These are phyloP conservation scores for Arachis hypogaea DNA, from an alignment of 306 rosid genomes.

Conservation along the genomic window DNA sequence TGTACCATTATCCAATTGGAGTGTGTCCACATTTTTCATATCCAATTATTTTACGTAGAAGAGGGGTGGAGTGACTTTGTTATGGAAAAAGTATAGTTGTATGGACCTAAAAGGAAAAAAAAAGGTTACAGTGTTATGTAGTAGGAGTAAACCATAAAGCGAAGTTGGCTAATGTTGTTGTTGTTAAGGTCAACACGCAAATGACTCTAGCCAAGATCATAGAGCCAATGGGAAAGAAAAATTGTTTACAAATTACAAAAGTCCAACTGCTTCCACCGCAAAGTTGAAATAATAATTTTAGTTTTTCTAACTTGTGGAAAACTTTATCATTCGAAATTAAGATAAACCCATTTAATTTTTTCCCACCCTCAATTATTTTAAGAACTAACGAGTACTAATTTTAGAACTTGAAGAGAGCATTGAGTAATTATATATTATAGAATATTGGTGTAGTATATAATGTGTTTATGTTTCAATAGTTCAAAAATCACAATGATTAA, in stretches of 20 bases:
- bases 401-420: neutral
- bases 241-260: slow-evolving; percentile 26
- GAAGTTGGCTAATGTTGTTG: slow-evolving; percentile 23
- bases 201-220: slow-evolving; percentile 34
- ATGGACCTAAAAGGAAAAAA: neutral
- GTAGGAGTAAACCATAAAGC: slow-evolving; percentile 39
- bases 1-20: neutral
- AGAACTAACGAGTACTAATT: too few species aligned
- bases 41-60: neutral
- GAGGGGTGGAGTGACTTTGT: slow-evolving; percentile 9
- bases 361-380: neutral
- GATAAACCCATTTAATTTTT: neutral
- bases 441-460: neutral
- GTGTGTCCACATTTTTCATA: slow-evolving; percentile 16
- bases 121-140: neutral
- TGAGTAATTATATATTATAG: neutral
- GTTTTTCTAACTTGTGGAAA: slow-evolving; percentile 36
- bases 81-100: slow-evolving; percentile 11
- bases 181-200: slow-evolving; percentile 67
- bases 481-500: slow-evolving; percentile 34
- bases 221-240: slow-evolving; percentile 8
- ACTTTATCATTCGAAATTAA: slow-evolving; percentile 33
- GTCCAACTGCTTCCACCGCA: slow-evolving; percentile 66
- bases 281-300: slow-evolving; percentile 37
- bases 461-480: neutral